Percentiles rank a stretch among this genome's conserved stretches.
These are phyloP conservation scores for Xylaria bambusicola DNA, from an alignment of 495 filamentous ascomycete genomes.

Conservation along the genomic window DNA sequence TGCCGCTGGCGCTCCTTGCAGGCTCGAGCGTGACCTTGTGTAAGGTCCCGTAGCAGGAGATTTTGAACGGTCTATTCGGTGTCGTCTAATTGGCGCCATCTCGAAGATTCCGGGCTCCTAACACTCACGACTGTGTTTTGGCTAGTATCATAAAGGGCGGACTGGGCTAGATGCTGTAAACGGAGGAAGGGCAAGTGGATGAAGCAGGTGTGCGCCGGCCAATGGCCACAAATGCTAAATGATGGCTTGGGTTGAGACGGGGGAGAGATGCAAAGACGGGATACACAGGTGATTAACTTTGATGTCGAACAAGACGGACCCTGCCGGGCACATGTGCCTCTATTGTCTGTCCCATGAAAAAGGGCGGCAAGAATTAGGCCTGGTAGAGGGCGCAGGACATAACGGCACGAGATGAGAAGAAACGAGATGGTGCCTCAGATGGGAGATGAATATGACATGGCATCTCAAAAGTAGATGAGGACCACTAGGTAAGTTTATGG, in stretches of 20 bases:
- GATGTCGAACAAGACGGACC: background rate
- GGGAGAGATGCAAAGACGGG: background rate
- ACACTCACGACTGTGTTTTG: background rate
- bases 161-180: no score
- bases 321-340: background rate
- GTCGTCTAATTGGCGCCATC: background rate
- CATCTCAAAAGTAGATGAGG: no score
- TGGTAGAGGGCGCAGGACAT: background rate
- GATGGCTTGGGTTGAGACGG: no score
- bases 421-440: background rate
- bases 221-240: no score
- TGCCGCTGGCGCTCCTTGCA: background rate
- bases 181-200: no score
- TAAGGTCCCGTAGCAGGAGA: background rate
- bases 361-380: no score
- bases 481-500: no score
- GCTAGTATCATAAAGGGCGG: background rate
- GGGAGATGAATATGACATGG: background rate
- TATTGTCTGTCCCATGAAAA: background rate
- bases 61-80: background rate
- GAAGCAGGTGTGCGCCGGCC: no score
- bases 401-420: background rate
- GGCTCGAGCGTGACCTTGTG: slow-evolving; percentile 11
- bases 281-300: background rate
- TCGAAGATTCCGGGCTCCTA: background rate